These are phyloP conservation scores for Microdochium paspali DNA, from an alignment of 2,329 filamentous ascomycete genomes.

Conservation along the genomic window DNA sequence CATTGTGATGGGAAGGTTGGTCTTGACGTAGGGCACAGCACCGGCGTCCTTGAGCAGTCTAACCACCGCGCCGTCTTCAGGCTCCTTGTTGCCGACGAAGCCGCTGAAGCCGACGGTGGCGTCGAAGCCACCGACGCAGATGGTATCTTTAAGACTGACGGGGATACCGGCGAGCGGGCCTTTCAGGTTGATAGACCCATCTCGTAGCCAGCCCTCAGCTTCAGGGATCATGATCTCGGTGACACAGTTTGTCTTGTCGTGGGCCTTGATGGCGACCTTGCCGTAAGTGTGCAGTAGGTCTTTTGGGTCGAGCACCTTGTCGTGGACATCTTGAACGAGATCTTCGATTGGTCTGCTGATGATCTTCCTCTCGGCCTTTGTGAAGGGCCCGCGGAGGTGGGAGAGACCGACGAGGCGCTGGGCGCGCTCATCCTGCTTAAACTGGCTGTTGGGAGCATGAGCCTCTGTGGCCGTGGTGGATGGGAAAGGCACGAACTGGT, in stretches of 20 bases:
- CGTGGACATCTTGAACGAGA: constrained; percentile 70
- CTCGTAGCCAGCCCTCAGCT: constrained; percentile 61
- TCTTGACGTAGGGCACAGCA: constrained; percentile 88
- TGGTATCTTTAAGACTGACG: constrained; percentile 71
- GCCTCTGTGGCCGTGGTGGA: neutral
- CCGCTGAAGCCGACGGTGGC: constrained; percentile 71
- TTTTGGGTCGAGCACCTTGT: constrained; percentile 52
- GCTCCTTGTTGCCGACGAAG: constrained; percentile 57
- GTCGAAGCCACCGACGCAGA: constrained; percentile 77
- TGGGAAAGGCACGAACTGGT: neutral
- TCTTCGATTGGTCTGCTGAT: constrained; percentile 66
- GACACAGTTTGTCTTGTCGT: constrained; percentile 79
- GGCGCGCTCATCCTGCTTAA: constrained; percentile 70
- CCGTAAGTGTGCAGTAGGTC: constrained; percentile 79
- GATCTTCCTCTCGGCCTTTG: constrained; percentile 53
- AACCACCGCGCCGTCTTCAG: constrained; percentile 62
- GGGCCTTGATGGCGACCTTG: constrained; percentile 76
- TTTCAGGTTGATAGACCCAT: constrained; percentile 56
- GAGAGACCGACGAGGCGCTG: constrained; percentile 59
- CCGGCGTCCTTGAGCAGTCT: constrained; percentile 77
- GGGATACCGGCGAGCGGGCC: constrained; percentile 83
- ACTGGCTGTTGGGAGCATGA: constrained; percentile 40
- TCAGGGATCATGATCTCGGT: constrained; percentile 78
- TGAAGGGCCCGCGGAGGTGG: constrained; percentile 57
- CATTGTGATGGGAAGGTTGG: constrained; percentile 77